Evolutionary conservation across 2,329 filamentous ascomycete species (phyloP), one percentile per base, ranked within the genome.

Genomic region (Sporothrix luriei): DNA sequence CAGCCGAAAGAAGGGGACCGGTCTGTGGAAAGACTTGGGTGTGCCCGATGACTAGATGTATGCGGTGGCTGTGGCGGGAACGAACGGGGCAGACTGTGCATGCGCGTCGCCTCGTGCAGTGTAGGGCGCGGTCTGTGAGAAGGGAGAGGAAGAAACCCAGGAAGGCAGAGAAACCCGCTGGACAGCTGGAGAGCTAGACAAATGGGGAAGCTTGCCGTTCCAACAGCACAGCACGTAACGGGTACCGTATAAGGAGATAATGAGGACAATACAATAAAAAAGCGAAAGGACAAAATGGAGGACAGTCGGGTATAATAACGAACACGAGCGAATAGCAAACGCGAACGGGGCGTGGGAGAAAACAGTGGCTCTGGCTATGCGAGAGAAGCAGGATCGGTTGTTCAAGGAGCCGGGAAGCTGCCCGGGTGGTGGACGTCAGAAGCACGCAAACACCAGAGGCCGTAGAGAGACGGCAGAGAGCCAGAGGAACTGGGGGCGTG

Each of bases 271-370:
- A n/a, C 38, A 38, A 29, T 43, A n/a, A 33, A 68, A 26, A 48
- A n/a, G 14, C 48, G 38, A 51, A 46, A 48, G 38, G 49, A 62
- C 24, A 64, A 16, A 26, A 66, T n/a, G 26, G 43, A 24, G 46
- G 38, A 26, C 14, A 38, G 9, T 26, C 24, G 24, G 43, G 43
- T 38, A 52, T 40, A 66, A 51, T 29, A 64, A 46, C 33, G 33
- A 55, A 29, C 29, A 38, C 24, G 52, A 29, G n/a, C 6, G 49
- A 70, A 62, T 57, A 66, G 21, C 29, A 40, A 24, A 59, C 48
- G 52, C 66, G 26, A 67, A 69, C 40, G 49, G 62, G 52, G 52
- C n/a, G 54, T 40, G 52, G 40, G 59, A 57, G 46, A 66, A 69
- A 19, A 51, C 46, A 48, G 59, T 6, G 11, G 29, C 4, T 13